phyloP scores from a whole-genome alignment of 2,329 filamentous ascomycete genomes.

The Neocucurbitaria cava region DNA sequence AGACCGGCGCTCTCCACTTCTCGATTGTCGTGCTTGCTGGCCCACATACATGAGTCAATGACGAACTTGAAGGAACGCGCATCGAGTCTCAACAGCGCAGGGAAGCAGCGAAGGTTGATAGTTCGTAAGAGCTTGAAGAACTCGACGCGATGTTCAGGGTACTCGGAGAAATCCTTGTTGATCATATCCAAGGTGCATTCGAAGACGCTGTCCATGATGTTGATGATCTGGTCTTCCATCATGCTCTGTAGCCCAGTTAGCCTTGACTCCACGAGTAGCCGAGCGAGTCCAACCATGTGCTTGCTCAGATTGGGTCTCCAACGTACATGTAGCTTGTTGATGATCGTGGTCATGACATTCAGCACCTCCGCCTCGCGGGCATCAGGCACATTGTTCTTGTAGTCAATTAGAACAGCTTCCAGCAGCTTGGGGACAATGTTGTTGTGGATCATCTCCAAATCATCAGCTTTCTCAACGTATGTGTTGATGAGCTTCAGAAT shows the following conservation, averaged over 20 bases:
- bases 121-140: slow-evolving; percentile 97
- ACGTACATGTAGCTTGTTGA: slow-evolving; percentile 93
- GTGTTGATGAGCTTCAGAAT: slow-evolving; percentile 98
- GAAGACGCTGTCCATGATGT: slow-evolving; percentile 98
- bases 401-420: slow-evolving; percentile 92
- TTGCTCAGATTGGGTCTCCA: slow-evolving; percentile 61
- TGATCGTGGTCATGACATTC: slow-evolving; percentile 97
- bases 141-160: slow-evolving; percentile 97
- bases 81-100: slow-evolving; percentile 89
- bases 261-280: slow-evolving; percentile 8
- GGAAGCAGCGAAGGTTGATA: slow-evolving; percentile 98
- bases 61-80: slow-evolving; percentile 99
- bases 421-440: slow-evolving; percentile 96
- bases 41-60: slow-evolving; percentile 99
- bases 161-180: slow-evolving; percentile 99
- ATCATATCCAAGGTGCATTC: slow-evolving; percentile 99
- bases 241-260: slow-evolving; percentile 65
- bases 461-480: slow-evolving; percentile 97
- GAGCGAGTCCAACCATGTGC: slow-evolving; percentile 53
- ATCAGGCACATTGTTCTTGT: slow-evolving; percentile 95
- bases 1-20: slow-evolving; percentile 96
- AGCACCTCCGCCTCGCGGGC: slow-evolving; percentile 95
- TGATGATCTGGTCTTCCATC: slow-evolving; percentile 98
- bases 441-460: slow-evolving; percentile 87
- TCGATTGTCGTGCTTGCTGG: slow-evolving; percentile 99